Percentiles rank a stretch among this genome's conserved stretches.
Conservation (phyloP, 768 basidiomycete genomes). For the Coprinopsis strossmayeri region DNA sequence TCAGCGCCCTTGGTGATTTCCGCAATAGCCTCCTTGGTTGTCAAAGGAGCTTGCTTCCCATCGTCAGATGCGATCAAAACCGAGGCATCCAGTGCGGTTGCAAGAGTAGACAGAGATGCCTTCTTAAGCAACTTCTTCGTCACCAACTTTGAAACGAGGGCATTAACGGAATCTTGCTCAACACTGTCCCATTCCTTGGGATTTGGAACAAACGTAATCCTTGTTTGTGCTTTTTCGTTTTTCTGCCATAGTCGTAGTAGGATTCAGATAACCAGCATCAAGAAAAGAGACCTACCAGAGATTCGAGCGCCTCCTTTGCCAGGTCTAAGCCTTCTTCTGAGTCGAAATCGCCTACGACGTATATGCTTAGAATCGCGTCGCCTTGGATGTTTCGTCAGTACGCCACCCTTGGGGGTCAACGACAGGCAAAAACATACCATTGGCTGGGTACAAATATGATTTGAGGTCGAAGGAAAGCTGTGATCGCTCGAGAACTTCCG, state of each 20-base stretch:
- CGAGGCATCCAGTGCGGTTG: constrained; percentile 6
- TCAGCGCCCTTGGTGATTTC: constrained; percentile 26
- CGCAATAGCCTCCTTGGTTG: constrained; percentile 22
- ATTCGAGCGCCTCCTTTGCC: constrained; percentile 57
- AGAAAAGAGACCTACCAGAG: constrained; percentile 45
- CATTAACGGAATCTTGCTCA: not conserved
- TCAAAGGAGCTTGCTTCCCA: constrained; percentile 33
- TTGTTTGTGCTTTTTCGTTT: constrained; percentile 24
- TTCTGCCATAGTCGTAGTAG: not conserved
- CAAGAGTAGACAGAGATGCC: not conserved
- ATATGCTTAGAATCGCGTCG: constrained; percentile 40
- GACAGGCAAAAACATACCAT: constrained; percentile 29
- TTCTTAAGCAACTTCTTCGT: constrained; percentile 22
- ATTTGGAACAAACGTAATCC: constrained; percentile 77
- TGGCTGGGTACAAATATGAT: constrained; percentile 53
- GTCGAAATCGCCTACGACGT: constrained; percentile 77
- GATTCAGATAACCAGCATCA: not conserved
- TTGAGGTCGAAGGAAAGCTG: constrained; percentile 34
- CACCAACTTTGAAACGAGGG: constrained; percentile 15
- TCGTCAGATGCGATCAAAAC: constrained; percentile 7
- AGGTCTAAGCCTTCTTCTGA: constrained; percentile 49
- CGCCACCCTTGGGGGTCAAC: not conserved
- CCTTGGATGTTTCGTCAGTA: constrained; percentile 19
- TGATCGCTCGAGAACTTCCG: constrained; percentile 42
- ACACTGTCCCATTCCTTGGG: constrained; percentile 24